Evolutionary conservation across 495 filamentous ascomycete genomes (phyloP).

Genomic region (Tuber melanosporum): DNA sequence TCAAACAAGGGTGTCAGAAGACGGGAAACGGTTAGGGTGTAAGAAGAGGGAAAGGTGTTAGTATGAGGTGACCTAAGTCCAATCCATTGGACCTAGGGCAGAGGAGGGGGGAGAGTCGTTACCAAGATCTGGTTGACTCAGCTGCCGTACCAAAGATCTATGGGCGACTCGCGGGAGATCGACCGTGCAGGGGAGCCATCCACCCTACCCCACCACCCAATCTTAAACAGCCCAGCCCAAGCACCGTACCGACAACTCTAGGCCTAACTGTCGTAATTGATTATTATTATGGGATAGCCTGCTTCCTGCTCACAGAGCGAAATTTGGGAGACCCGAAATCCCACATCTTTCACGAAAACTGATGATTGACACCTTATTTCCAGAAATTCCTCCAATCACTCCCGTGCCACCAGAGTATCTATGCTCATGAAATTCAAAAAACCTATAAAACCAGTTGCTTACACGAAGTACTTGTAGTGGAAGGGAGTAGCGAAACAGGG

Average conservation of each 20-base stretch:
- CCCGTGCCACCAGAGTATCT: not conserved
- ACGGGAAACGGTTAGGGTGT: not conserved
- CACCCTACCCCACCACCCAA: not conserved
- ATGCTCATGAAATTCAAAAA: not conserved
- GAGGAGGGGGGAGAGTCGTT: not conserved
- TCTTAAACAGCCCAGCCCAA: not conserved
- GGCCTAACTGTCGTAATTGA: not conserved
- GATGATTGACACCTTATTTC: not conserved
- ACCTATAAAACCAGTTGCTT: not conserved
- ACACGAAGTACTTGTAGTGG: not conserved
- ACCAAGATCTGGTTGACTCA: constrained; percentile 1
- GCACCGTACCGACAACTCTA: not conserved
- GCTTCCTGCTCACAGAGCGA: not conserved
- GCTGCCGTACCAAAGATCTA: not conserved
- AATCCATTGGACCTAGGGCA: not conserved
- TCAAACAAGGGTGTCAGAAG: not conserved
- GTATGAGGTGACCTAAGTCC: not conserved
- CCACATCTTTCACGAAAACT: not conserved
- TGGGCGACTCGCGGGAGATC: not conserved
- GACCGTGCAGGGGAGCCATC: not conserved
- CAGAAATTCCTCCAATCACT: not conserved
- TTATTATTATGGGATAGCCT: not conserved
- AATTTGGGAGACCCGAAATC: not conserved
- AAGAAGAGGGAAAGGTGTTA: not conserved
- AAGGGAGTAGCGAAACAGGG: not conserved